Base-by-base conservation (phyloP, 148 eudicot genomes). In the Salicornia ramosissima region DNA sequence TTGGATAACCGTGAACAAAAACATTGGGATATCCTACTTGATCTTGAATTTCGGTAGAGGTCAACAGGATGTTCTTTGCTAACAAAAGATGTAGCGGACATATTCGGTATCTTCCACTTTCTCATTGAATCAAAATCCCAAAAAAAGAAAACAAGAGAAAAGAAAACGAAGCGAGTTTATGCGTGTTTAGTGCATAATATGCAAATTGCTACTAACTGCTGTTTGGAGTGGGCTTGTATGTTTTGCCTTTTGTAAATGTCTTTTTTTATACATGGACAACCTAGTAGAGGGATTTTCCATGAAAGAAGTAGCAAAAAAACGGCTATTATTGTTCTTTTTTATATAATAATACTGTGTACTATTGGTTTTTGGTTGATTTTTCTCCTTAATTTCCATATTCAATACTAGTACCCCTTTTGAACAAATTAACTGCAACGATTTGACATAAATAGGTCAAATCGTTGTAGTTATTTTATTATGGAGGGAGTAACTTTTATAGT, bases 31-130 rank as follows among this genome's bases (percentile, higher is more conserved):
- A 74, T 74, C 40, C 51, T 18, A 57, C 65, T 67, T 58, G 77
- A 66, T 74, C 77, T 57, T 58, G 10, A 4, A 36, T 36, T 3
- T 36, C 40, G 33, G 30, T 29, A 1, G 16, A 71, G 67, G 46
- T 74, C 67, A 59, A 74, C 61, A 52, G 72, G 67, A 60, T 50
- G 36, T 71, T 51, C 39, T 28, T 34, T 61, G 69, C 69, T 75
- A 75, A 75, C 68, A 19, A 59, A 55, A 28, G 18, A 16, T 25
- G 28, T 43, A 40, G 55, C 13, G 45, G 49, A 63, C 50, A 46
- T 61, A 40, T 10, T n/a, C 60, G 34, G 15, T 46, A 33, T 69
- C 52, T 55, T 68, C 29, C 70, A 49, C 47, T 3, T 50, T 40
- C 74, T 30, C 45, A 18, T 59, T 31, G 7, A 19, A 50, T 57